Conservation (phyloP, 257 asterid species). For the Oldenlandia corymbosa region DNA sequence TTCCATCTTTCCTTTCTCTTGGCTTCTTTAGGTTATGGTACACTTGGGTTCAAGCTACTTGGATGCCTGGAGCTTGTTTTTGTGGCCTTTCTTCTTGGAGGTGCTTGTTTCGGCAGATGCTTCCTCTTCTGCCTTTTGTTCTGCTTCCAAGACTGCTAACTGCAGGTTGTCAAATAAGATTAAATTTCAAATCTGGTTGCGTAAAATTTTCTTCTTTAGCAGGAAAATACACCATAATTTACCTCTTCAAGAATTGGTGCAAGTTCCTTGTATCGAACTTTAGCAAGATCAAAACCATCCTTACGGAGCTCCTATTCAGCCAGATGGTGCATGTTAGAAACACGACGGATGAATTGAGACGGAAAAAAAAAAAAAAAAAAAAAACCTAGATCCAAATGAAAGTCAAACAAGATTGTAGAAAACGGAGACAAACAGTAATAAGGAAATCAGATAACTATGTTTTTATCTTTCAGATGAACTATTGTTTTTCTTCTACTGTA, state of each 20-base stretch:
- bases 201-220: background rate
- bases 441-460: no score
- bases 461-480: no score
- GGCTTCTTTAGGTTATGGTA: background rate
- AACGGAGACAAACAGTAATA: background rate
- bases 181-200: slow-evolving; percentile 4
- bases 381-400: background rate
- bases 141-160: slow-evolving; percentile 91
- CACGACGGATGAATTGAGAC: background rate
- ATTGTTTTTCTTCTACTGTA: no score
- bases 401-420: background rate
- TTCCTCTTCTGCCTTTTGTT: slow-evolving; percentile 88
- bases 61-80: slow-evolving; percentile 46
- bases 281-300: slow-evolving; percentile 98
- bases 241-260: slow-evolving; percentile 97
- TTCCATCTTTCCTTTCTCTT: slow-evolving; percentile 3
- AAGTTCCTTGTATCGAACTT: slow-evolving; percentile 85
- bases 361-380: background rate
- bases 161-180: slow-evolving; percentile 19
- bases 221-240: slow-evolving; percentile 9
- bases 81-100: slow-evolving; percentile 60
- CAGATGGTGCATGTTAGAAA: slow-evolving; percentile 4
- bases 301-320: slow-evolving; percentile 72
- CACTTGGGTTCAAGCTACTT: slow-evolving; percentile 22
- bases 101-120: slow-evolving; percentile 59